Base-by-base conservation (phyloP, 192 early-diverging fungal species). In the Dimargaris cristalligena region DNA sequence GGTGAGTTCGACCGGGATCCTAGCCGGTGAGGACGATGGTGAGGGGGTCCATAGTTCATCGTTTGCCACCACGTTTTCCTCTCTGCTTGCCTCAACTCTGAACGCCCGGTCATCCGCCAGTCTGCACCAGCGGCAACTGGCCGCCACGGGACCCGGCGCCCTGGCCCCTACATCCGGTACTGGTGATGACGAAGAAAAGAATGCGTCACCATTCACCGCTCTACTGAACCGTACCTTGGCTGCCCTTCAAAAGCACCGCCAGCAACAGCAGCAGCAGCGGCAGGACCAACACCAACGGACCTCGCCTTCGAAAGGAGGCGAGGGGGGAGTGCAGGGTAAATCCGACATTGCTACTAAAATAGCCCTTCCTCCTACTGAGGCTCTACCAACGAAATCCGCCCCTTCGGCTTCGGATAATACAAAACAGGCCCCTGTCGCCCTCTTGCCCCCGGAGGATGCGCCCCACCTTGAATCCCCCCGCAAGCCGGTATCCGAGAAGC, bases 401-500 rank as follows among this genome's bases (percentile, higher is more conserved):
- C n/a, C n/a, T n/a, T n/a, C n/a, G n/a, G n/a, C n/a, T n/a, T n/a
- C n/a, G n/a, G n/a, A n/a, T n/a, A n/a, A n/a, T n/a, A n/a, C n/a
- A n/a, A n/a, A n/a, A n/a, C n/a, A n/a, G n/a, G 47, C 35, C 26
- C 58, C 58, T 2, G 2, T 50, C 6, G 60, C 52, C 25, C 45
- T 16, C 38, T 16, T 41, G 8, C 38, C 38, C 16, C 38, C 38
- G 8, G 38, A 41, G 38, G 38, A 41, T 6, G 38, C 16, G 8
- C 38, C 38, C 8, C n/a, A n/a, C n/a, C n/a, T n/a, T n/a, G n/a
- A n/a, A n/a, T 41, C 38, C 38, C 6, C 6, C 0, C 55, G 63
- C 10, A 58, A 55, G 11, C 30, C 22, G 1, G 44, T 70, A 8
- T 48, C 57, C 28, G 64, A 64, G 52, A 70, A 70, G 32, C 63